Percentiles rank a stretch among this genome's conserved stretches.
Conservation (phyloP, 371 early-diverging fungal species). For the Dichotomocladium elegans region DNA sequence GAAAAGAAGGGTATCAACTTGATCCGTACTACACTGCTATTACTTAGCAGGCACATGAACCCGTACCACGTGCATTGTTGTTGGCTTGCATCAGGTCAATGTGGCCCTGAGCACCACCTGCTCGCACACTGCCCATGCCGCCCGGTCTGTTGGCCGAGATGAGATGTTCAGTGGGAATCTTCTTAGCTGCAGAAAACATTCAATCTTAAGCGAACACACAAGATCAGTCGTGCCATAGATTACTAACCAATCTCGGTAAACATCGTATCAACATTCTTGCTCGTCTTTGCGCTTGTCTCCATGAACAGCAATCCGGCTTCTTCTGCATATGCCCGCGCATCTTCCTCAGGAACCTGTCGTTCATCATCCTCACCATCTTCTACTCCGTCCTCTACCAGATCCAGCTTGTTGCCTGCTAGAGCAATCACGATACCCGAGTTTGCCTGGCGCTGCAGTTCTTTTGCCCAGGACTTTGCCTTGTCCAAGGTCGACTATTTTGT, state of each 20-base stretch:
- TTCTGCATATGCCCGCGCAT: conserved; percentile 82
- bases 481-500: conserved; percentile 81
- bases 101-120: conserved; percentile 36
- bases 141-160: conserved; percentile 2
- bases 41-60: conserved; percentile 13
- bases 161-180: conserved; percentile 11
- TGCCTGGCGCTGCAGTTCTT: conserved; percentile 95
- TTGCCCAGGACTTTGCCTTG: conserved; percentile 98
- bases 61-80: neutral
- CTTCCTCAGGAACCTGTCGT: conserved; percentile 64
- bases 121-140: conserved; percentile 6
- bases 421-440: conserved; percentile 96
- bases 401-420: conserved; percentile 94
- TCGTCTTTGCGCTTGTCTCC: conserved; percentile 89
- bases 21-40: too few relatives aligned
- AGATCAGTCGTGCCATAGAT: neutral
- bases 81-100: conserved; percentile 61
- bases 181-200: conserved; percentile 9
- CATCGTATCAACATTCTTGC: conserved; percentile 74
- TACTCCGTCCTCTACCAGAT: conserved; percentile 55
- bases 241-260: conserved; percentile 54
- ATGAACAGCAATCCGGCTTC: conserved; percentile 79
- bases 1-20: too few relatives aligned
- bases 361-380: conserved; percentile 27
- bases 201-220: too few relatives aligned